phyloP scores from a whole-genome alignment of 345 rosid genomes.

The Rhodamnia rubescens region DNA sequence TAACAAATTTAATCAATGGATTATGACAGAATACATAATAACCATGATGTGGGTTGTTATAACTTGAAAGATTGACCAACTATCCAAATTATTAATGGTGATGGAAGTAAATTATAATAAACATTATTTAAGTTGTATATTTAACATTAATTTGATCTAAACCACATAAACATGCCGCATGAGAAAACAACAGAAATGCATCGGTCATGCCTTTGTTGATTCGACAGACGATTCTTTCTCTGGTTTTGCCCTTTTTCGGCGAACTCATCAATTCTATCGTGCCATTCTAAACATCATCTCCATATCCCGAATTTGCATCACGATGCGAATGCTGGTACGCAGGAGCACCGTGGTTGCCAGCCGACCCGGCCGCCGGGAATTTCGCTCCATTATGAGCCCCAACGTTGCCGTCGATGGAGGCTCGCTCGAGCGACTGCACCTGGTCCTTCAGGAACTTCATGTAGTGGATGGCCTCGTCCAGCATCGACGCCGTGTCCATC shows the following conservation, averaged over 20 bases:
- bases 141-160: neutral
- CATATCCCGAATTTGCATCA: neutral
- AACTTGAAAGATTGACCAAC: neutral
- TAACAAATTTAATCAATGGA: neutral
- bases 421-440: slow-evolving; percentile 46
- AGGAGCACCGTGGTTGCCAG: neutral
- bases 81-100: neutral
- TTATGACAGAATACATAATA: neutral
- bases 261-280: neutral
- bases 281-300: neutral
- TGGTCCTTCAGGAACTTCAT: slow-evolving; percentile 65
- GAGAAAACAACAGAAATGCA: neutral
- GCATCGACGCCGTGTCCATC: slow-evolving; percentile 76
- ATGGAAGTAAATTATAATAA: neutral
- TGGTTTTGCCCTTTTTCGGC: neutral
- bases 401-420: neutral
- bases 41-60: neutral
- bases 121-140: too few relatives aligned
- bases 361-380: neutral
- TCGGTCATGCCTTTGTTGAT: neutral
- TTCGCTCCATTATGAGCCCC: neutral
- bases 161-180: neutral
- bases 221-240: neutral
- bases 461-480: slow-evolving; percentile 65
- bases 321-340: neutral